Percentiles rank a stretch among this genome's conserved stretches.
Conservation (phyloP, 805 yeast genomes). For the Hanseniaspora vineae region DNA sequence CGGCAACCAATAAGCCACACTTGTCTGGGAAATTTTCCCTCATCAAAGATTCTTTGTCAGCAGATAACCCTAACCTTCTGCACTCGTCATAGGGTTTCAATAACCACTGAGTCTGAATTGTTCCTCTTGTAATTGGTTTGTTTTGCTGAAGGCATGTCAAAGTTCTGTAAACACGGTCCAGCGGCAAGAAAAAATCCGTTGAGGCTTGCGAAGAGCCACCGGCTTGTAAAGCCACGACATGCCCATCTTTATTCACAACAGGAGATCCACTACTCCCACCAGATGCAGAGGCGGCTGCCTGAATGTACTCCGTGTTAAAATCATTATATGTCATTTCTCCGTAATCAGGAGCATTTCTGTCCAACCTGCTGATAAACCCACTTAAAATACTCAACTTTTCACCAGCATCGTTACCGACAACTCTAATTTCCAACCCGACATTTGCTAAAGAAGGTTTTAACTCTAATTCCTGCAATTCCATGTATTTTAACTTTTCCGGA, state of each 20-base stretch:
- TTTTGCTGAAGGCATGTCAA: constrained; percentile 53
- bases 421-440: constrained; percentile 89
- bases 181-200: constrained; percentile 83
- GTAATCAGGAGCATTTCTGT: constrained; percentile 90
- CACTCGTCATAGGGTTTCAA: constrained; percentile 85
- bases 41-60: constrained; percentile 58
- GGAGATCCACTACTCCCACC: constrained; percentile 97
- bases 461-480: constrained; percentile 52
- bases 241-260: constrained; percentile 79
- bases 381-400: constrained; percentile 81
- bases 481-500: constrained; percentile 58
- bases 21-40: constrained; percentile 57
- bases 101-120: constrained; percentile 83
- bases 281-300: constrained; percentile 91
- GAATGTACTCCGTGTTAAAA: constrained; percentile 87
- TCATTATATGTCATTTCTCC: constrained; percentile 82
- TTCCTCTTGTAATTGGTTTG: constrained; percentile 67
- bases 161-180: constrained; percentile 73
- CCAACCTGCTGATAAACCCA: constrained; percentile 67
- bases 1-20: constrained; percentile 76
- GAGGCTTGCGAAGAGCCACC: constrained; percentile 90
- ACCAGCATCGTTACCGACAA: constrained; percentile 94
- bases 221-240: constrained; percentile 85
- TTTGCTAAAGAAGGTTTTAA: constrained; percentile 72
- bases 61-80: constrained; percentile 68